Conservation (phyloP, 1,284 basidiomycete species). For the Puccinia hordei region DNA sequence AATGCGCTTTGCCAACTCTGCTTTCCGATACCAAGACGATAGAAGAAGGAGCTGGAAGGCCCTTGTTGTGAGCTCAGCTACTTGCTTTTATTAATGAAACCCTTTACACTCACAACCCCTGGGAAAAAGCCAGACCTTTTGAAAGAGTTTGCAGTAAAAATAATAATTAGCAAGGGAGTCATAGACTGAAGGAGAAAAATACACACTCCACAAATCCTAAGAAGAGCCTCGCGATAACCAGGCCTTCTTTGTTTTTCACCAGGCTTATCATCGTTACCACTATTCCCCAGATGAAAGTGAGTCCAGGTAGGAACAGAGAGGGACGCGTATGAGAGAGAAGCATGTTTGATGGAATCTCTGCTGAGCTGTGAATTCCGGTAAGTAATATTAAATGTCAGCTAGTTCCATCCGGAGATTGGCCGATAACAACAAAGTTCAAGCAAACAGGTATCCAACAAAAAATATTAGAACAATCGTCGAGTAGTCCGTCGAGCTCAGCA, state of each 20-base stretch:
- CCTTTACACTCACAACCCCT: conserved; percentile 30
- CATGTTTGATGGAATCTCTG: conserved; percentile 48
- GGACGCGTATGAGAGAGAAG: conserved; percentile 36
- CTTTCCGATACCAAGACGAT: conserved; percentile 54
- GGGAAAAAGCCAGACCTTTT: conserved; percentile 45
- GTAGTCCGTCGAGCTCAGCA: conserved; percentile 29
- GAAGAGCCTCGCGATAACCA: conserved; percentile 33
- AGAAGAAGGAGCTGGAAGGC: conserved; percentile 52
- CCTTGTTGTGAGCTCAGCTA: neutral
- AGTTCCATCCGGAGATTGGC: neutral
- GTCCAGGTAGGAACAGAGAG: conserved; percentile 35
- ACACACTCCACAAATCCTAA: conserved; percentile 36
- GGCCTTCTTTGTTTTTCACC: conserved; percentile 21
- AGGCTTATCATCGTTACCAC: conserved; percentile 28
- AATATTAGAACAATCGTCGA: conserved; percentile 36
- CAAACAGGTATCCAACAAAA: conserved; percentile 48
- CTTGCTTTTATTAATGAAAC: neutral
- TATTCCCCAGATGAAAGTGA: conserved; percentile 38
- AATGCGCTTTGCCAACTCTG: conserved; percentile 54
- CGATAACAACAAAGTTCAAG: neutral
- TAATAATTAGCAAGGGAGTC: no score
- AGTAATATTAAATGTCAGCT: neutral
- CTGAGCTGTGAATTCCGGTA: conserved; percentile 1
- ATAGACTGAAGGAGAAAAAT: neutral
- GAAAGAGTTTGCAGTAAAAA: neutral